Evolutionary conservation across 805 yeast genomes (phyloP), one percentile per base, ranked within the genome.

Genomic region (Candida broadrunensis): DNA sequence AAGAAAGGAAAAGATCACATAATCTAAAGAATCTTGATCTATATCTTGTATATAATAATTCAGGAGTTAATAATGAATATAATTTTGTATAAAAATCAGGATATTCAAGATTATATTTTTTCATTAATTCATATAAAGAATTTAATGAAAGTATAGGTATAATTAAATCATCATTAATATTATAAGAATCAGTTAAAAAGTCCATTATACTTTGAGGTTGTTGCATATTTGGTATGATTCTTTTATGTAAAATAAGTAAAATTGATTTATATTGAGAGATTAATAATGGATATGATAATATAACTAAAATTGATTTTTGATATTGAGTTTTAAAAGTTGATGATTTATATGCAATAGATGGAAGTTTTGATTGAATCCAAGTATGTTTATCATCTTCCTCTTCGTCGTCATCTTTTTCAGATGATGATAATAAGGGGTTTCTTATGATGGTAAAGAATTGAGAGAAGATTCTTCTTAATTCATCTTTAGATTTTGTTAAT

Each of bases 201-300:
- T 91, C 99, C 97, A 93, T 90, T 35, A 93, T 66, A 45, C 77
- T 73, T 33, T 87, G 85, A 5, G 98, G 96, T 48, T 81, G 82
- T 34, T 77, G 73, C 73, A 88, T 77, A 55, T 75, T 77, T 29
- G 97, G 97, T 27, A 91, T 83, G 32, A 93, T 74, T 46, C 95
- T 70, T 57, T 88, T 88, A 61, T 93, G 97, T 50, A 93, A 58
- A 2, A 89, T 73, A 4, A 79, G 64, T 42, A 91, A 67, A 4
- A 83, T 71, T 2, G 83, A 67, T 59, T 87, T 88, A 60, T 85
- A 83, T 57, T 88, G 95, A 2, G 56, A 44, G 1, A 73, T 59
- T 11, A 78, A 57, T 33, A 69, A 61, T 2, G 78, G 72, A 16
- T 75, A 70, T 36, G 73, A 67, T 49, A 93, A 67, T 4, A 80